Evolutionary conservation across 495 filamentous ascomycete genomes (phyloP).

Genomic region (Tuber umbilicatum): DNA sequence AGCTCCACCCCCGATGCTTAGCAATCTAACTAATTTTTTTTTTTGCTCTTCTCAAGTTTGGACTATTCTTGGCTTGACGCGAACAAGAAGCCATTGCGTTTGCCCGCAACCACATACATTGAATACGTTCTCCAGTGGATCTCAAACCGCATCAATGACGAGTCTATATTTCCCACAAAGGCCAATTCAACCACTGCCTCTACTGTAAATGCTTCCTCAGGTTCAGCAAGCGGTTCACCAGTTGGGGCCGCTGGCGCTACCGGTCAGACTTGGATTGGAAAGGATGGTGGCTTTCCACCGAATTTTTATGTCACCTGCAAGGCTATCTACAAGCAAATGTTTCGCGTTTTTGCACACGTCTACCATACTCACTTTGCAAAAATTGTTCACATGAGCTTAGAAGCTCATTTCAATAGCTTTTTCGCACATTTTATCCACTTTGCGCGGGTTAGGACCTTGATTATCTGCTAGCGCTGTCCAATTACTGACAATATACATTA

Average conservation of each 20-base stretch:
- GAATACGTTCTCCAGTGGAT: conserved; percentile 71
- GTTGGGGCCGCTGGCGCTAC: conserved; percentile 20
- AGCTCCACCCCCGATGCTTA: neutral
- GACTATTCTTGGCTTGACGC: conserved; percentile 68
- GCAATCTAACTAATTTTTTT: neutral
- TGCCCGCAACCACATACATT: conserved; percentile 64
- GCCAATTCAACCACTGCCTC: conserved; percentile 44
- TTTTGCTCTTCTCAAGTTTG: conserved; percentile 47
- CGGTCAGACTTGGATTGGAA: conserved; percentile 61
- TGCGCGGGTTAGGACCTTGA: conserved; percentile 41
- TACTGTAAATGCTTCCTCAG: conserved; percentile 47
- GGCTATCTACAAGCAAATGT: conserved; percentile 75
- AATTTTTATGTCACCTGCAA: conserved; percentile 65
- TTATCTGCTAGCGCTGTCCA: neutral
- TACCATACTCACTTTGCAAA: conserved; percentile 61
- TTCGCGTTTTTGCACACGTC: conserved; percentile 69
- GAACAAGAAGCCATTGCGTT: conserved; percentile 49
- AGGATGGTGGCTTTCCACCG: conserved; percentile 66
- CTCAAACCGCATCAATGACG: conserved; percentile 63
- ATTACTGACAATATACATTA: conserved; percentile 43
- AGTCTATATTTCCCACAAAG: conserved; percentile 63
- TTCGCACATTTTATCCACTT: conserved; percentile 73
- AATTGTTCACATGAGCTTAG: conserved; percentile 59
- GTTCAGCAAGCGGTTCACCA: conserved; percentile 27
- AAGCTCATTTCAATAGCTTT: conserved; percentile 67